Percentiles rank a stretch among this genome's conserved stretches.
phyloP scores from a whole-genome alignment of 306 rosid genomes.

The Mimosa pudica region DNA sequence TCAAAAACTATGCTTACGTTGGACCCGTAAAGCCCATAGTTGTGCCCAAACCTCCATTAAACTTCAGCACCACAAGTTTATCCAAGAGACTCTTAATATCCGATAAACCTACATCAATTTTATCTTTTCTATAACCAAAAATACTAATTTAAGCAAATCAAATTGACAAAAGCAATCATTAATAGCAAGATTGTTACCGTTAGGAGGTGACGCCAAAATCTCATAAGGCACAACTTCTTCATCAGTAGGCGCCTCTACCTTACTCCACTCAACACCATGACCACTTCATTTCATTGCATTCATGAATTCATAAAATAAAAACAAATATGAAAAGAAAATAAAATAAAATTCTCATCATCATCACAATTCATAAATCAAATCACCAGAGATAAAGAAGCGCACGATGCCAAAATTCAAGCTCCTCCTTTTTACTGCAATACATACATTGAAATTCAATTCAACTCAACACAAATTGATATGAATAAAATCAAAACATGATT shows the following conservation, averaged over 20 bases:
- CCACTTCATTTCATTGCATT: slow-evolving; percentile 53
- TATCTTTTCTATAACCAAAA: slow-evolving; percentile 3
- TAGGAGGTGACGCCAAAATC: slow-evolving; percentile 66
- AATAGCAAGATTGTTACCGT: slow-evolving; percentile 43
- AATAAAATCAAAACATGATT: background rate
- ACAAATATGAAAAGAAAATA: background rate
- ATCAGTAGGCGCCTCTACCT: slow-evolving; percentile 97
- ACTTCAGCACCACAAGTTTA: slow-evolving; percentile 94
- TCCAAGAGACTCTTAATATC: slow-evolving; percentile 80
- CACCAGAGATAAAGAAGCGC: slow-evolving; percentile 90
- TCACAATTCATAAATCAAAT: background rate
- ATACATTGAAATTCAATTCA: slow-evolving; percentile 7
- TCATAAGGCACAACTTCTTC: slow-evolving; percentile 93
- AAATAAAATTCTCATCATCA: background rate
- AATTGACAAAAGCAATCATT: slow-evolving; percentile 6
- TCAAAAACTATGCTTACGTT: slow-evolving; percentile 54
- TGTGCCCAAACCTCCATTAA: slow-evolving; percentile 96
- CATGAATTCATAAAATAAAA: background rate
- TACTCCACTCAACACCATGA: slow-evolving; percentile 96
- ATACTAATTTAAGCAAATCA: slow-evolving; percentile 10
- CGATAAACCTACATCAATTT: slow-evolving; percentile 55
- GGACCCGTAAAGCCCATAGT: slow-evolving; percentile 98
- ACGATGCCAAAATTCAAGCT: slow-evolving; percentile 80
- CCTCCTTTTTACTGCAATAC: slow-evolving; percentile 73
- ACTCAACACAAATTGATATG: background rate